A percentile compares a stretch with the other conserved stretches of the same genome.
Evolutionary conservation across 129 eudicot genomes (phyloP).

Genomic region (Sambucus nigra): DNA sequence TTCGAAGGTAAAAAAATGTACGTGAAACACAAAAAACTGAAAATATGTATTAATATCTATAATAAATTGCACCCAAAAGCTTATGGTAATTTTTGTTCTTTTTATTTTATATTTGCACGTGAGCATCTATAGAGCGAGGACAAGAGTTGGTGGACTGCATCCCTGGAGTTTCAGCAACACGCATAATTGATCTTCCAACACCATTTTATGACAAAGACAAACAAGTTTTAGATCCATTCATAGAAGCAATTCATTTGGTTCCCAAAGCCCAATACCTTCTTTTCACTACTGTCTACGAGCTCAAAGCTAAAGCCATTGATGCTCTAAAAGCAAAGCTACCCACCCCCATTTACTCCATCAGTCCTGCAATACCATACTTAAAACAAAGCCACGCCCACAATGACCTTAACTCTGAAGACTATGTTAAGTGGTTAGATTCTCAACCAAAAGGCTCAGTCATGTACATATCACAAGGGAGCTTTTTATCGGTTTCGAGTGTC

Average conservation of each 20-base stretch:
- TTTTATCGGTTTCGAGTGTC: conserved; percentile 45
- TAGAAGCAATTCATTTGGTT: conserved; percentile 1
- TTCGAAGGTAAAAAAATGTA: too few species aligned
- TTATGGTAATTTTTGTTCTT: too few species aligned
- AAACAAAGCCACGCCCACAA: not conserved
- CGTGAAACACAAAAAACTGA: too few species aligned
- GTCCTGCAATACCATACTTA: conserved; percentile 42
- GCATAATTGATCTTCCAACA: conserved; percentile 41
- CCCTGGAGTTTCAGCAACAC: conserved; percentile 48
- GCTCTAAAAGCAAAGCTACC: conserved; percentile 17
- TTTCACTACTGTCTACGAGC: conserved; percentile 34
- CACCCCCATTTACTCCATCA: conserved; percentile 32
- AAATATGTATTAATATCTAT: too few species aligned
- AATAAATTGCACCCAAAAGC: too few species aligned
- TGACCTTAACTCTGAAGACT: conserved; percentile 8
- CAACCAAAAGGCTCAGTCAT: conserved; percentile 43
- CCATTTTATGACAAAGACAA: conserved; percentile 10
- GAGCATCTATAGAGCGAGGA: conserved; percentile 22
- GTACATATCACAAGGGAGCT: conserved; percentile 66
- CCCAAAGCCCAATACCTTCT: conserved; percentile 36
- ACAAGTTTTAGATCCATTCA: not conserved
- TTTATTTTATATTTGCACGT: too few species aligned
- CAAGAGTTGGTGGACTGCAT: conserved; percentile 32
- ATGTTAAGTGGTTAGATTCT: conserved; percentile 38
- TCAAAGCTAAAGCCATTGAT: conserved; percentile 38